Conservation (phyloP, 1,139 yeast species). For the Hansenula anomala region DNA sequence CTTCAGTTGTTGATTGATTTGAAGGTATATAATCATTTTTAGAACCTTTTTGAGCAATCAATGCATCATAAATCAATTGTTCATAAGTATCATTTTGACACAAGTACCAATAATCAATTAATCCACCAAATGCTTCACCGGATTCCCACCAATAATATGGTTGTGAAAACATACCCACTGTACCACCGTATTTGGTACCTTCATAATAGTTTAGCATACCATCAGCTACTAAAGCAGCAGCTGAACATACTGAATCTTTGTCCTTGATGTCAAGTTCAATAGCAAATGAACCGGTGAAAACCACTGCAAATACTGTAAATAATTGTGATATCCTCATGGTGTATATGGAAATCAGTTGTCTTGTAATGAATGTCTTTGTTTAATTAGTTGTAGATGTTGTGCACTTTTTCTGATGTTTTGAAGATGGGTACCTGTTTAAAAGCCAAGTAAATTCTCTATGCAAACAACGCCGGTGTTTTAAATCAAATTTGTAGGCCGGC, state of each 20-base stretch:
- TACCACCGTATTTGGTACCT: slow-evolving; percentile 49
- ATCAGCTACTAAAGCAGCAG: slow-evolving; percentile 38
- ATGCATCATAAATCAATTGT: slow-evolving; percentile 38
- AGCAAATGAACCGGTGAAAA: background rate
- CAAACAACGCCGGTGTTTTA: too few species aligned
- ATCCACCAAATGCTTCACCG: slow-evolving; percentile 63
- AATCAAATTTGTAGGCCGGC: too few species aligned
- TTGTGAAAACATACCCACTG: slow-evolving; percentile 51
- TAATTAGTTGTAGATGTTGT: too few species aligned
- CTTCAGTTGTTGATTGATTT: slow-evolving; percentile 59
- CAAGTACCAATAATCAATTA: slow-evolving; percentile 46
- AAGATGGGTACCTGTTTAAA: too few species aligned
- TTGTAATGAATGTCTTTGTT: too few species aligned
- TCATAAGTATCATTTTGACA: slow-evolving; percentile 45
- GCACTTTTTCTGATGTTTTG: too few species aligned
- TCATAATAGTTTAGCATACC: slow-evolving; percentile 57
- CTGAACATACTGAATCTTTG: slow-evolving; percentile 39
- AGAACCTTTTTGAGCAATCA: slow-evolving; percentile 51
- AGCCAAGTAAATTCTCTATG: too few species aligned
- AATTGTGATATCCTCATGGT: background rate
- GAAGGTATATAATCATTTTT: slow-evolving; percentile 50
- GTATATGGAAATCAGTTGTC: too few species aligned
- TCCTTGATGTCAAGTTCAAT: slow-evolving; percentile 24
- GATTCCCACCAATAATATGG: slow-evolving; percentile 77
- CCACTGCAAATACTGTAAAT: background rate